Conservation (phyloP, 352 stramenopile genomes). For the Phytophthora citricola region DNA sequence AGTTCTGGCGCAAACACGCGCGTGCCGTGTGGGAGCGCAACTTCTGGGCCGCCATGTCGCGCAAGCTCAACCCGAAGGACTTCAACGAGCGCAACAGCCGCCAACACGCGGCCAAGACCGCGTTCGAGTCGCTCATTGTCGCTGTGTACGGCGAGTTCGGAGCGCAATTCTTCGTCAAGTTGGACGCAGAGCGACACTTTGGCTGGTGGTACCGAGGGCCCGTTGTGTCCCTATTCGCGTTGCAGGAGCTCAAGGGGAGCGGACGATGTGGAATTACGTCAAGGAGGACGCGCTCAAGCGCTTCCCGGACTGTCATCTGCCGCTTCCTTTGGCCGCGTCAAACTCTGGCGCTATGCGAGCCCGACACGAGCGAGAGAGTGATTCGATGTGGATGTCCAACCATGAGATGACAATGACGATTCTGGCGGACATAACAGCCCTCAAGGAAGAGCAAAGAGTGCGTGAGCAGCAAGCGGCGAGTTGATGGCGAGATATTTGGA, state of each 20-base stretch:
- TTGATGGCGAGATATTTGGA: too few relatives aligned
- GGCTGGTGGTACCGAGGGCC: slow-evolving; percentile 63
- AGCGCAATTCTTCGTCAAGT: slow-evolving; percentile 47
- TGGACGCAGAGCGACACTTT: slow-evolving; percentile 50
- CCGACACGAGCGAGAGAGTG: slow-evolving; percentile 18
- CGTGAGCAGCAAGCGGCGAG: too few relatives aligned
- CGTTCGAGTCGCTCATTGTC: slow-evolving; percentile 46
- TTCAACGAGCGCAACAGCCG: slow-evolving; percentile 38
- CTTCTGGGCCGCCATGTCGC: slow-evolving; percentile 52
- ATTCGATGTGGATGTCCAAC: slow-evolving; percentile 32
- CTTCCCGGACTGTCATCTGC: slow-evolving; percentile 55
- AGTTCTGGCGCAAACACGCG: slow-evolving; percentile 48
- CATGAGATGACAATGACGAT: too few relatives aligned
- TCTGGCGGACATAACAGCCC: too few relatives aligned
- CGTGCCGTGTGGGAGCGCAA: slow-evolving; percentile 61
- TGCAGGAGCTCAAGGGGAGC: slow-evolving; percentile 34
- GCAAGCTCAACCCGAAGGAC: slow-evolving; percentile 4
- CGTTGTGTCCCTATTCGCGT: slow-evolving; percentile 44
- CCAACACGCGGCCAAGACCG: slow-evolving; percentile 40
- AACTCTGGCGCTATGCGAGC: slow-evolving; percentile 39
- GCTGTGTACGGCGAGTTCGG: slow-evolving; percentile 43
- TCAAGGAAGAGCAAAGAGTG: too few relatives aligned
- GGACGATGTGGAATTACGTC: slow-evolving; percentile 47
- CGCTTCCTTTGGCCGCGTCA: slow-evolving; percentile 40
- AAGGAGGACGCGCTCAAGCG: slow-evolving; percentile 35